phyloP scores from a whole-genome alignment of 106 monocot genomes.

The Phalaenopsis equestris region DNA sequence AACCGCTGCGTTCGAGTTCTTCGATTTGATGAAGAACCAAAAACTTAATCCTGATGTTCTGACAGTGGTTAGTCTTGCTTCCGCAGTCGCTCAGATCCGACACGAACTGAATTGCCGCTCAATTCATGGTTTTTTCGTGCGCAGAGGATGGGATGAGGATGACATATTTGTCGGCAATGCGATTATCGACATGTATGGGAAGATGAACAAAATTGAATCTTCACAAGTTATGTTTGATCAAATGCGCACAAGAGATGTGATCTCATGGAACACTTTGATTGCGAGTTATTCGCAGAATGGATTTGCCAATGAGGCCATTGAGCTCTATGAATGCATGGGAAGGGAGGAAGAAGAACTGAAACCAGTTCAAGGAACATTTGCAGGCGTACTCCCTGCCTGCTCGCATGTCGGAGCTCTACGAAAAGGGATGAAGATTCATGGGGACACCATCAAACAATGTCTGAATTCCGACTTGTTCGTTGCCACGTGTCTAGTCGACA shows the following conservation, averaged over 20 bases:
- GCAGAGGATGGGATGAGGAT: conserved; percentile 24
- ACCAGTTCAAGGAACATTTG: conserved; percentile 61
- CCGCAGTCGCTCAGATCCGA: conserved; percentile 32
- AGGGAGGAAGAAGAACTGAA: conserved; percentile 11
- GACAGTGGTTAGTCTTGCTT: conserved; percentile 41
- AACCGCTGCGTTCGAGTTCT: conserved; percentile 27
- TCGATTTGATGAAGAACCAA: conserved; percentile 32
- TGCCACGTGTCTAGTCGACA: conserved; percentile 69
- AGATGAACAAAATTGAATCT: conserved; percentile 34
- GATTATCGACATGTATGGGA: conserved; percentile 71
- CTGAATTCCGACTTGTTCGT: conserved; percentile 50
- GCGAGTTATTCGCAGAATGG: conserved; percentile 59
- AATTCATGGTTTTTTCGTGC: conserved; percentile 35
- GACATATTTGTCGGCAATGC: conserved; percentile 63
- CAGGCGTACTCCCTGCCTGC: conserved; percentile 62
- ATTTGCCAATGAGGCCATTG: conserved; percentile 25
- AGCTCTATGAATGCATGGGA: conserved; percentile 42
- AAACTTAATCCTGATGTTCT: conserved; percentile 35
- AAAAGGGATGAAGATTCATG: conserved; percentile 65
- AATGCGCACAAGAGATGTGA: conserved; percentile 48
- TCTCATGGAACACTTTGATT: conserved; percentile 71
- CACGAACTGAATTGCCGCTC: conserved; percentile 28
- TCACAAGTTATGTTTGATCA: conserved; percentile 39
- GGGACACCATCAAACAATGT: conserved; percentile 29
- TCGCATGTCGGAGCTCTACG: conserved; percentile 57